Evolutionary conservation across 371 early-diverging fungal species (phyloP).

Genomic region (Mortierella sp.): DNA sequence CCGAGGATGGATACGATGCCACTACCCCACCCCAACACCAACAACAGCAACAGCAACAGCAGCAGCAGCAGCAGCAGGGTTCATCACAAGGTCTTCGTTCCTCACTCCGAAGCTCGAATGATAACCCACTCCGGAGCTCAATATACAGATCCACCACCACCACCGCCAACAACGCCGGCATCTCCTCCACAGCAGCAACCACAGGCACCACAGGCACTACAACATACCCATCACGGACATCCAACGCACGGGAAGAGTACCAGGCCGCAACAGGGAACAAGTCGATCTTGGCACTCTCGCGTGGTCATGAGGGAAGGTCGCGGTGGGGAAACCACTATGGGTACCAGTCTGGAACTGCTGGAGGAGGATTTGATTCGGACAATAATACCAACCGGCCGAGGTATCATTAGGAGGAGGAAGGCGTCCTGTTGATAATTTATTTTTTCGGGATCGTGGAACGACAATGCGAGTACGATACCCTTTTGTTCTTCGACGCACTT

Average conservation of each 20-base stretch:
- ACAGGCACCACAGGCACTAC: constrained; percentile 1
- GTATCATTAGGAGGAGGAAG: constrained; percentile 11
- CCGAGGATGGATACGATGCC: neutral
- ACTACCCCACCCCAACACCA: constrained; percentile 2
- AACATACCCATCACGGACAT: constrained; percentile 12
- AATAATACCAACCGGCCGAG: constrained; percentile 47
- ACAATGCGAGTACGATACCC: neutral
- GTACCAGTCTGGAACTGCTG: neutral
- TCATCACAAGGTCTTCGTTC: constrained; percentile 15
- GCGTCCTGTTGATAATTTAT: neutral
- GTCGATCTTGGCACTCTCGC: constrained; percentile 33
- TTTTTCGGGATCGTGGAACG: neutral
- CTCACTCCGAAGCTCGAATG: constrained; percentile 13
- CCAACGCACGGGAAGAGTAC: constrained; percentile 38
- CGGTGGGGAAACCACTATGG: constrained; percentile 21
- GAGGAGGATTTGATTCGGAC: constrained; percentile 12
- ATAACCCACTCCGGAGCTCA: constrained; percentile 17
- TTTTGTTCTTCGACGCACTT: neutral
- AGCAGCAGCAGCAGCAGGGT: constrained; percentile 6
- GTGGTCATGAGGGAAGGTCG: constrained; percentile 23
- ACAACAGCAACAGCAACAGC: constrained; percentile 16
- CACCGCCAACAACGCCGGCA: neutral
- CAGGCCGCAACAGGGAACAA: constrained; percentile 25
- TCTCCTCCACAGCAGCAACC: neutral
- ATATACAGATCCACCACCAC: neutral